Evolutionary conservation across 495 filamentous ascomycete species (phyloP), one percentile per base, ranked within the genome.

Genomic region (Penicillium coffeae): DNA sequence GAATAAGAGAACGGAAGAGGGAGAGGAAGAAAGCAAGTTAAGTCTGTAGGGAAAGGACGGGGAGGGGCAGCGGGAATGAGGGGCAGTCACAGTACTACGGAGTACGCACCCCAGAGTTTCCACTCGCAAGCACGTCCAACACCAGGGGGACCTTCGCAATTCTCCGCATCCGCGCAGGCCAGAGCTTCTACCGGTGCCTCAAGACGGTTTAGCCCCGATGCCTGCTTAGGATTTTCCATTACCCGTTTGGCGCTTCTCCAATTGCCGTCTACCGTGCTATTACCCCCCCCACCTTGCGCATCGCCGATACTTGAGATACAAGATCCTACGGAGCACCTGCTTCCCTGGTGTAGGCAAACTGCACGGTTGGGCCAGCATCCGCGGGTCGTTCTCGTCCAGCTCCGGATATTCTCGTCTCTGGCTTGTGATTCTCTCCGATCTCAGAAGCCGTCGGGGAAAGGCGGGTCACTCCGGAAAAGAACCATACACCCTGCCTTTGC

Each of bases 41-140:
- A 47, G 45, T 48, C 48, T 59, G 57, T 50, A 58, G 62, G 35
- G 20, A 18, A 37, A 34, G 48, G 36, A 51, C 21, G 48, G 41
- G 41, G 40, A 44, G 21, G 38, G 41, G 44, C 52, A 56, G 50
- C 49, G 49, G 42, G 48, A 49, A 3, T 39, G 52, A 51, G 50
- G 46, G 37, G 39, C 27, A 41, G 8, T 20, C n/a, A n/a, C n/a
- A n/a, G n/a, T 18, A 33, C 15, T 40, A 52, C 55, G 58, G 54
- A 19, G 42, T 30, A 35, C 50, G 62, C 48, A 61, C 59, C 60
- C 60, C 60, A 51, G 56, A 57, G 60, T 42, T 54, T 50, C 38
- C 39, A 16, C 35, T 15, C 35, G n/a, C n/a, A n/a, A n/a, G n/a
- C n/a, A n/a, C n/a, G n/a, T n/a, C n/a, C n/a, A n/a, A n/a, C n/a